Base-by-base conservation (phyloP, 2,329 filamentous ascomycete genomes). In the Scedosporium aurantiacum region DNA sequence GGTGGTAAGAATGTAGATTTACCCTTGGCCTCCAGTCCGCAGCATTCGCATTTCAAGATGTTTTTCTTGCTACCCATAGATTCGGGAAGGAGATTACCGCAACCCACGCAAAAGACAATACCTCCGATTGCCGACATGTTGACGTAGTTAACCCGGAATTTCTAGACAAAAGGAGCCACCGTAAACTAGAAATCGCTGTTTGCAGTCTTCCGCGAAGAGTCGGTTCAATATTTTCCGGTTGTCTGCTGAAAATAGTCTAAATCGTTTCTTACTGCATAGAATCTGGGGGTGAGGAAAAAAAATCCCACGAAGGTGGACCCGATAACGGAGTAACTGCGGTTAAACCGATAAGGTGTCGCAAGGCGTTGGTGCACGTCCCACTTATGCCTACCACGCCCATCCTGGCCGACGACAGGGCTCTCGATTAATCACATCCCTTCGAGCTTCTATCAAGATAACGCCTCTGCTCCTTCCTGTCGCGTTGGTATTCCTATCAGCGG, bases 21-120 rank as follows among this genome's bases (percentile, higher is more conserved):
- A 95, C 91, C 91, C 86, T 84, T 87, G 71, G 93, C 96, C 70
- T 89, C 83, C 47, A 89, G 84, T 64, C 89, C 90, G 73, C 93
- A 97, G 72, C 92, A 87, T 68, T 90, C 88, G 79, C 93, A 99
- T 66, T 82, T 80, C 62, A 97, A 77, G 62, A 89, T 82, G 62
- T 88, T 88, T 70, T 91, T 89, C 67, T 84, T 81, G 63, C 86
- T 87, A 63, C 89, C 90, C 65, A 87, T 88, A 56, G 89, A 91
- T 60, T 87, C 83, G 60, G 94, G 91, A 47, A 97, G 79, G 3
- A 97, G 81, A 72, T 96, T 96, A 64, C 93, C 93, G 73, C 93
- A 97, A 72, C 92, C 90, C 60, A 82, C 90, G 78, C 93, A 97
- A 74, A 97, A 97, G 41, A 96, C 87, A 47, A 97, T 80, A 60